phyloP scores from a whole-genome alignment of 805 yeast genomes.

The Myxozyma vanderwaltii region DNA sequence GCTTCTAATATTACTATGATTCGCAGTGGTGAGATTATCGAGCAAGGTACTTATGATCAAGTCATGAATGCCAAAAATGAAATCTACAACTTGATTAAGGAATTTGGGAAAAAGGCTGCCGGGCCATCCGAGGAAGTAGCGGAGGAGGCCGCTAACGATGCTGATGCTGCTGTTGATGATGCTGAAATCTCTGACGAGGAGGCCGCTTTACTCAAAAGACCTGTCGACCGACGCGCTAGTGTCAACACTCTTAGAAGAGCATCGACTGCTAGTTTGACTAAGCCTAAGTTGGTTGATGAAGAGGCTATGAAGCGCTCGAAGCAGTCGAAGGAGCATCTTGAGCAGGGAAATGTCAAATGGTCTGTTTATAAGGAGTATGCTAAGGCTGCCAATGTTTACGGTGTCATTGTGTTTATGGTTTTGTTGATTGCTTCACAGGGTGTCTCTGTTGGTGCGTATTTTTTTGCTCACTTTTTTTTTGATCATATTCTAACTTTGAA shows the following conservation, averaged over 20 bases:
- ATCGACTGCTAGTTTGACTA: constrained; percentile 59
- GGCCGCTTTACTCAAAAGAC: constrained; percentile 7
- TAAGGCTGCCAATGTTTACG: constrained; percentile 74
- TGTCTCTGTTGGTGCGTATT: constrained; percentile 42
- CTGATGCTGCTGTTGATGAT: constrained; percentile 12
- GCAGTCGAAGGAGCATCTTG: constrained; percentile 67
- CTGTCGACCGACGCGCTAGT: constrained; percentile 24
- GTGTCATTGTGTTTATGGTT: constrained; percentile 61
- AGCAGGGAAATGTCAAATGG: constrained; percentile 95
- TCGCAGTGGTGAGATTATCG: constrained; percentile 50
- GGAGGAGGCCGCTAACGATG: not conserved
- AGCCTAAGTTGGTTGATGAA: constrained; percentile 37
- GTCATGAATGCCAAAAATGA: constrained; percentile 33
- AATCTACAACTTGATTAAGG: constrained; percentile 35
- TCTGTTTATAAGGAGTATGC: constrained; percentile 80
- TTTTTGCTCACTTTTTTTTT: constrained; percentile 64
- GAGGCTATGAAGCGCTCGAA: constrained; percentile 35
- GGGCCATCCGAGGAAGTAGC: constrained; percentile 14
- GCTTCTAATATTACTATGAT: constrained; percentile 73
- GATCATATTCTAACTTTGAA: constrained; percentile 33
- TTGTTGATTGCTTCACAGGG: constrained; percentile 48
- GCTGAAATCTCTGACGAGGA: constrained; percentile 28
- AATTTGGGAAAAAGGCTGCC: constrained; percentile 35
- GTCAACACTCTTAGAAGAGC: constrained; percentile 55
- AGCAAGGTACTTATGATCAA: constrained; percentile 41